Evolutionary conservation across 225 moss, liverwort and hornwort species (phyloP).

Genomic region (Rhytidiadelphus loreus): DNA sequence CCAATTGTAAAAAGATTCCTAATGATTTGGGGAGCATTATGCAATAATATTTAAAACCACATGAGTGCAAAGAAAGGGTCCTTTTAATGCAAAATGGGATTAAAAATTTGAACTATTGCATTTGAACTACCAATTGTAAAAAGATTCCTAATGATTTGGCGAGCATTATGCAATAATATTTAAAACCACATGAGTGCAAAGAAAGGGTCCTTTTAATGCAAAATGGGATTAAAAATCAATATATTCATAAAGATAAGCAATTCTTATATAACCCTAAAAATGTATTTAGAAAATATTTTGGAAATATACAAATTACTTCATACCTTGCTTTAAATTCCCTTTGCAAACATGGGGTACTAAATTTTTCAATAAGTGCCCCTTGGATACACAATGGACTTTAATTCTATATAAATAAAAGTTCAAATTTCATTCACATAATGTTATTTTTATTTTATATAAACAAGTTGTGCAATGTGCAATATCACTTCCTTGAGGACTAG

Average conservation of each 20-base stretch:
- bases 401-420: neutral
- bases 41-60: neutral
- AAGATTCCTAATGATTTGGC: neutral
- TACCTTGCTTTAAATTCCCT: neutral
- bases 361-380: neutral
- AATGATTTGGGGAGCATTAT: neutral
- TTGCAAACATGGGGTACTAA: neutral
- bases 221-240: neutral
- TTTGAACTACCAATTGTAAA: neutral
- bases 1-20: neutral
- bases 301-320: neutral
- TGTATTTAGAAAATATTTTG: neutral
- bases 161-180: neutral
- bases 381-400: fast-evolving
- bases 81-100: neutral
- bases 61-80: neutral
- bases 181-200: neutral
- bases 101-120: neutral
- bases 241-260: neutral
- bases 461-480: neutral
- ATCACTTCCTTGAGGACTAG: neutral
- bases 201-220: neutral
- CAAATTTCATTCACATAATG: neutral
- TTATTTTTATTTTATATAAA: no score
- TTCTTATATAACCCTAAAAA: no score